Conservation (phyloP, 2,329 filamentous ascomycete species). For the Phialocephala sp. region DNA sequence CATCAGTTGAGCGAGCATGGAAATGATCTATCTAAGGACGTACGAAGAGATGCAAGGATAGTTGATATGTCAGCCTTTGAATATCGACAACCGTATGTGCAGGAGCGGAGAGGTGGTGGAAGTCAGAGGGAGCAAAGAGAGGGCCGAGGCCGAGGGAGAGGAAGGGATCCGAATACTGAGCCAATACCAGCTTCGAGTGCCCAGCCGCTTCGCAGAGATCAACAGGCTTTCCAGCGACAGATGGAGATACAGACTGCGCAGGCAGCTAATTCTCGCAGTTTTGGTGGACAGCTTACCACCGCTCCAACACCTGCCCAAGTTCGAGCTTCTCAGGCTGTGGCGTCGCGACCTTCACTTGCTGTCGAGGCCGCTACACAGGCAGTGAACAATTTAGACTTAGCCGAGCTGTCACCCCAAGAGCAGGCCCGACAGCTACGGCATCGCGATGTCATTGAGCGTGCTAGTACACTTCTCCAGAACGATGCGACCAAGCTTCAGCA, state of each 20-base stretch:
- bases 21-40: slow-evolving; percentile 79
- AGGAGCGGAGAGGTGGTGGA: slow-evolving; percentile 55
- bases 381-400: slow-evolving; percentile 58
- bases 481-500: slow-evolving; percentile 74
- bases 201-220: slow-evolving; percentile 81
- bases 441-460: slow-evolving; percentile 83
- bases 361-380: slow-evolving; percentile 39
- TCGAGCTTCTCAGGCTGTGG: slow-evolving; percentile 44
- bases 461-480: slow-evolving; percentile 79
- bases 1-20: slow-evolving; percentile 88
- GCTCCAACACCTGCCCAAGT: slow-evolving; percentile 48
- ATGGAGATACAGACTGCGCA: slow-evolving; percentile 90
- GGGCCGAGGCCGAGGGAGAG: slow-evolving; percentile 60
- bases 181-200: slow-evolving; percentile 76
- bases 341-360: slow-evolving; percentile 30
- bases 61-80: slow-evolving; percentile 91
- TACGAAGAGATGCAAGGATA: slow-evolving; percentile 78
- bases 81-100: slow-evolving; percentile 72
- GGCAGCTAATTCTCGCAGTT: slow-evolving; percentile 77
- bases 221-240: slow-evolving; percentile 89
- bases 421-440: slow-evolving; percentile 82
- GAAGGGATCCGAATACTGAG: slow-evolving; percentile 87
- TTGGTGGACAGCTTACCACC: slow-evolving; percentile 79
- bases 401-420: slow-evolving; percentile 72
- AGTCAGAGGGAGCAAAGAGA: slow-evolving; percentile 48